These are phyloP conservation scores for Aspergillus caelatus DNA, from an alignment of 2,329 filamentous ascomycete genomes.

Conservation along the genomic window DNA sequence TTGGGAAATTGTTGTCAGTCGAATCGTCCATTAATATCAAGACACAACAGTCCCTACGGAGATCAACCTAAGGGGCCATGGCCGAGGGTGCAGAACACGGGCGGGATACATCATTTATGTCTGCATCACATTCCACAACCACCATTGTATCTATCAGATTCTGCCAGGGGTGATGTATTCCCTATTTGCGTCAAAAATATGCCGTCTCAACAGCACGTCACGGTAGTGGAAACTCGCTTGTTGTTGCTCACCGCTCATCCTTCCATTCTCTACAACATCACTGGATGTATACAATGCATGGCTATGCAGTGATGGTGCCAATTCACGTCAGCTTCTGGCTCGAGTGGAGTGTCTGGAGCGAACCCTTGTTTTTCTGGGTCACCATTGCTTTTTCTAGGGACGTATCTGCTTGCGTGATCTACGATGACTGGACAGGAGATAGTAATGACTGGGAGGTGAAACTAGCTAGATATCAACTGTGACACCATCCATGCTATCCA, in stretches of 20 bases:
- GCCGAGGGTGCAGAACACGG: constrained; percentile 1
- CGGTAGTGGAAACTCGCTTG: neutral
- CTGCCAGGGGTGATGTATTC: constrained; percentile 3
- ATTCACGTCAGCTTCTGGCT: neutral
- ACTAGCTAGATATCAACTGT: neutral
- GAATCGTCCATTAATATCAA: constrained; percentile 3
- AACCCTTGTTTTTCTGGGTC: neutral
- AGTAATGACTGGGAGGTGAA: neutral
- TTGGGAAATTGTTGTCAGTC: neutral
- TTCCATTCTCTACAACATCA: neutral
- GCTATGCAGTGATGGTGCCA: neutral
- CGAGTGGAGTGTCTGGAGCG: neutral
- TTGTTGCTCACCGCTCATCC: constrained; percentile 13
- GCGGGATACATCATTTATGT: constrained; percentile 1
- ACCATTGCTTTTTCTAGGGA: neutral
- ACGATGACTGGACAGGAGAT: neutral
- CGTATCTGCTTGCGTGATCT: neutral
- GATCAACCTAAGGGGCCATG: constrained; percentile 1
- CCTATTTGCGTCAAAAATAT: constrained; percentile 7
- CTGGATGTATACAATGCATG: constrained; percentile 4
- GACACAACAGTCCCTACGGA: constrained; percentile 4
- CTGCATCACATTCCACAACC: constrained; percentile 2
- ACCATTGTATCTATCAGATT: constrained; percentile 13
- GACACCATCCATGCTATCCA: neutral
- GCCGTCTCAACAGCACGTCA: constrained; percentile 1